These are phyloP conservation scores for Hydrangea macrophylla DNA, from an alignment of 148 eudicot genomes.

Conservation along the genomic window DNA sequence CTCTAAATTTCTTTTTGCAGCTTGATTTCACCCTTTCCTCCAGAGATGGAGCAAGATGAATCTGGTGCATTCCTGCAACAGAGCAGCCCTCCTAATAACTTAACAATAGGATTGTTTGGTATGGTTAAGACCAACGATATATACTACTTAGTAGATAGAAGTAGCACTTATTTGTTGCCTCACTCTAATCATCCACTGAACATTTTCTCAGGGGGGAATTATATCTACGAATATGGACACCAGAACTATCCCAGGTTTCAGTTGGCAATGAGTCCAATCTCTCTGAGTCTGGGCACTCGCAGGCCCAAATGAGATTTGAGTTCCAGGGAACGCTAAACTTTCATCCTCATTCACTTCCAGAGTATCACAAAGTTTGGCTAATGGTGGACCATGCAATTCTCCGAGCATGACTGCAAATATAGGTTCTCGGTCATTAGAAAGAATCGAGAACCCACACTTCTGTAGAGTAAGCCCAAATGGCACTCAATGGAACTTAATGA, in stretches of 20 bases:
- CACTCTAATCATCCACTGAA: slow-evolving; percentile 30
- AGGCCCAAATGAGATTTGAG: slow-evolving; percentile 34
- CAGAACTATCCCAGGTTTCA: slow-evolving; percentile 28
- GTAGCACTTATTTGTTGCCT: not conserved
- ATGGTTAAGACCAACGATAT: slow-evolving; percentile 9
- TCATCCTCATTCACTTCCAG: slow-evolving; percentile 67
- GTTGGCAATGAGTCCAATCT: slow-evolving; percentile 40
- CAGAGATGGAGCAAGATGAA: slow-evolving; percentile 50
- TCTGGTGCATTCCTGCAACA: slow-evolving; percentile 35
- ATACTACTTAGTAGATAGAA: not conserved
- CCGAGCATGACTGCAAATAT: slow-evolving; percentile 33
- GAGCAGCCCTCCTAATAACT: slow-evolving; percentile 37
- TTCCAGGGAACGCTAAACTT: slow-evolving; percentile 30
- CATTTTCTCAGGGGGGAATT: slow-evolving; percentile 34
- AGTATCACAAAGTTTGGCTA: slow-evolving; percentile 51
- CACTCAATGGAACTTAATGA: slow-evolving; percentile 47
- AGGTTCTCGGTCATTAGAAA: slow-evolving; percentile 31
- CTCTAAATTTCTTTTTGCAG: slow-evolving; percentile 36
- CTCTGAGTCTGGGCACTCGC: slow-evolving; percentile 35
- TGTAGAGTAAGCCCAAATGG: slow-evolving; percentile 38
- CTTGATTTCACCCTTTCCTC: slow-evolving; percentile 34
- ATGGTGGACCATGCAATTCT: slow-evolving; percentile 37
- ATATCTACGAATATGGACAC: slow-evolving; percentile 32
- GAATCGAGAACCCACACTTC: slow-evolving; percentile 42
- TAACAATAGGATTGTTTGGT: slow-evolving; percentile 42